These are phyloP conservation scores for Hericium coralloides DNA, from an alignment of 768 basidiomycete genomes.

Conservation along the genomic window DNA sequence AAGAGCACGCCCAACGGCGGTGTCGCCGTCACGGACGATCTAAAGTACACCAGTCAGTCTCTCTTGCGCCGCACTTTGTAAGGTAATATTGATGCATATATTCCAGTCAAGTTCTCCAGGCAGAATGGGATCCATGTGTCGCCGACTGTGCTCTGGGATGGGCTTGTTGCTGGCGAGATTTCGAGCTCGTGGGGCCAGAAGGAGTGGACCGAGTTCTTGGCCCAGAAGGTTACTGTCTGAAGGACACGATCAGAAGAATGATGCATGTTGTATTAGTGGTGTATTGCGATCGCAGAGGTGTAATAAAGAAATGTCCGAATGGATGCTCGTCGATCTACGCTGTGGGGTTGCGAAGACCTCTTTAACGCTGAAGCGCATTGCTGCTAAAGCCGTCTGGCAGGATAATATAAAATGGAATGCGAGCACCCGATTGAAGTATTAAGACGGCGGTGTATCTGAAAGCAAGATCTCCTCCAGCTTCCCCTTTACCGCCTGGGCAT, in stretches of 20 bases:
- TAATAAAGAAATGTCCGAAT: too few relatives aligned
- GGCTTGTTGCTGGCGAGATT: constrained; percentile 59
- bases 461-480: constrained; percentile 40
- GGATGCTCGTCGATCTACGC: too few relatives aligned
- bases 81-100: not conserved
- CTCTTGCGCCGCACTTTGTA: not conserved
- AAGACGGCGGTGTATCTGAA: not conserved
- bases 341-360: not conserved
- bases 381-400: not conserved
- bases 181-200: constrained; percentile 75
- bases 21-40: constrained; percentile 69
- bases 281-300: not conserved
- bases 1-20: constrained; percentile 71
- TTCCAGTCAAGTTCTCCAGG: constrained; percentile 76
- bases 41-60: constrained; percentile 80
- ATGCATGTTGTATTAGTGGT: not conserved
- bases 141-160: constrained; percentile 74
- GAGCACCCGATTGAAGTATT: too few relatives aligned
- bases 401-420: too few relatives aligned
- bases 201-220: constrained; percentile 76
- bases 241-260: not conserved
- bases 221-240: constrained; percentile 40
- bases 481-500: constrained; percentile 51
- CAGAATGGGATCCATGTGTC: constrained; percentile 93
- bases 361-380: not conserved